Percentiles rank a stretch among this genome's conserved stretches.
These are phyloP conservation scores for Stachybotrys chlorohalonatus DNA, from an alignment of 2,329 filamentous ascomycete species.

Conservation along the genomic window DNA sequence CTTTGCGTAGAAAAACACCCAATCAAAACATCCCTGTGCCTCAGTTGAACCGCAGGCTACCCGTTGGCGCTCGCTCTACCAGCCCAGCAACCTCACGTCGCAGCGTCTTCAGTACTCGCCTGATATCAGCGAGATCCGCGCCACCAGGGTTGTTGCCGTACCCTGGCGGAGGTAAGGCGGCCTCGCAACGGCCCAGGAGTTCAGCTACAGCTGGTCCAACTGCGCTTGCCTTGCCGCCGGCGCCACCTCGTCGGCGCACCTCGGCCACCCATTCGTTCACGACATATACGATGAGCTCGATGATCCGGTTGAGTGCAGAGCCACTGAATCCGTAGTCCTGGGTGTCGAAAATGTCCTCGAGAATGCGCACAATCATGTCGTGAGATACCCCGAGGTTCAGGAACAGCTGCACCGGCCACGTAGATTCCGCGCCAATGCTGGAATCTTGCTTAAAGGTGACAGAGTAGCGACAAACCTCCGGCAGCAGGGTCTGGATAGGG, in stretches of 20 bases:
- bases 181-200: slow-evolving; percentile 40
- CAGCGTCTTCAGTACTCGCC: slow-evolving; percentile 31
- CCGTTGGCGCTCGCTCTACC: slow-evolving; percentile 30
- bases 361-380: slow-evolving; percentile 44
- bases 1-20: neutral
- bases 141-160: slow-evolving; percentile 35
- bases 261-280: slow-evolving; percentile 42
- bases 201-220: slow-evolving; percentile 38
- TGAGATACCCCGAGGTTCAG: slow-evolving; percentile 46
- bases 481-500: slow-evolving; percentile 51
- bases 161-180: slow-evolving; percentile 28
- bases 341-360: slow-evolving; percentile 48
- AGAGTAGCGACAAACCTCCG: slow-evolving; percentile 54
- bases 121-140: slow-evolving; percentile 32
- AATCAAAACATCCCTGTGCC: neutral
- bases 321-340: slow-evolving; percentile 52
- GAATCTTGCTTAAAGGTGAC: slow-evolving; percentile 49
- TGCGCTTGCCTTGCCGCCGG: slow-evolving; percentile 25
- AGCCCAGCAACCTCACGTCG: slow-evolving; percentile 35
- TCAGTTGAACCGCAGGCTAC: slow-evolving; percentile 37
- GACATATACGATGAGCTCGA: slow-evolving; percentile 44
- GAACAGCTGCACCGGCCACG: slow-evolving; percentile 50
- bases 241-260: slow-evolving; percentile 34
- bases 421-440: slow-evolving; percentile 45
- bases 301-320: slow-evolving; percentile 36